phyloP scores from a whole-genome alignment of 495 filamentous ascomycete genomes.

The Daldinia concentrica region DNA sequence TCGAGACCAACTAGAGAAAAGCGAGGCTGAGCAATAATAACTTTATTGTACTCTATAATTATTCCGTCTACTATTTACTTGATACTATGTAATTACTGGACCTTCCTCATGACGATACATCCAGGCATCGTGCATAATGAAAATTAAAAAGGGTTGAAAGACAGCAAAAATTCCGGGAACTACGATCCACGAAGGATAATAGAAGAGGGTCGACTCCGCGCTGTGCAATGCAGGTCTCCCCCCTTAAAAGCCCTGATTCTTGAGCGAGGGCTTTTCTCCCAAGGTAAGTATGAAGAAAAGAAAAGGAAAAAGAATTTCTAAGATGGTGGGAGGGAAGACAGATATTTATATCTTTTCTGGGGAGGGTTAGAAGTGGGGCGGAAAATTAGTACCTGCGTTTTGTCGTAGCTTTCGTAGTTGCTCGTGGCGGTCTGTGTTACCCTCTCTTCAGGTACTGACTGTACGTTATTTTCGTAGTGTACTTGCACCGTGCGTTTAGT shows the following conservation, averaged over 20 bases:
- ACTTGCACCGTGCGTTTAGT: not conserved
- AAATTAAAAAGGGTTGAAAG: slow-evolving; percentile 7
- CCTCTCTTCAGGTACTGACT: too few species aligned
- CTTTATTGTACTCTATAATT: too few species aligned
- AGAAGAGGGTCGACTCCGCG: slow-evolving; percentile 72
- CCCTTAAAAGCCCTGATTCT: slow-evolving; percentile 65
- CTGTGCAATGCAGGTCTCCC: slow-evolving; percentile 82
- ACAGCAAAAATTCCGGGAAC: slow-evolving; percentile 19
- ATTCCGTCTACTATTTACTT: too few species aligned
- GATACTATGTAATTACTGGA: too few species aligned
- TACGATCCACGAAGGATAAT: slow-evolving; percentile 65
- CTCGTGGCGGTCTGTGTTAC: not conserved
- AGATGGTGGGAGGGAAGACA: slow-evolving; percentile 10
- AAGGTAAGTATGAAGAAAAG: slow-evolving; percentile 80
- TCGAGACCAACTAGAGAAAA: too few species aligned
- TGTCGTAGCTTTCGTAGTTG: not conserved
- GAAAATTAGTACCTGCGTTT: not conserved
- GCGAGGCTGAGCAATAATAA: too few species aligned
- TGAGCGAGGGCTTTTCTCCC: slow-evolving; percentile 66
- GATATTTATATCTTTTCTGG: slow-evolving; percentile 8
- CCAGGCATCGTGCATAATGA: slow-evolving; percentile 23
- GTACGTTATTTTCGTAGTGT: too few species aligned
- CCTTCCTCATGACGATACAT: slow-evolving; percentile 31
- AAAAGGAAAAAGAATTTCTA: slow-evolving; percentile 4
- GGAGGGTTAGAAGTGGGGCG: not conserved